phyloP scores from a whole-genome alignment of 345 rosid species.

The Eucalyptus paniculata region DNA sequence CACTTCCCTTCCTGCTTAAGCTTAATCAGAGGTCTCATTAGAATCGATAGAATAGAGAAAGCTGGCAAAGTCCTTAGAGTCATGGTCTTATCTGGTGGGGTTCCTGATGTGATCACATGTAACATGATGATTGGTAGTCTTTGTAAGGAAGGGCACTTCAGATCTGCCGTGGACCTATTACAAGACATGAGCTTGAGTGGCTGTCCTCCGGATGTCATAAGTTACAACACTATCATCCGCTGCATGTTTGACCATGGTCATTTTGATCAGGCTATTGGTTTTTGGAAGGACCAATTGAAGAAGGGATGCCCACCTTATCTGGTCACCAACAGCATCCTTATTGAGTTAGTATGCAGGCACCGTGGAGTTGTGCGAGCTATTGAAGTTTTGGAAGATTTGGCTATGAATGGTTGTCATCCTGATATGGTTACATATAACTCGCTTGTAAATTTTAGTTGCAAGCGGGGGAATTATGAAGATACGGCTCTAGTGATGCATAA shows the following conservation, averaged over 20 bases:
- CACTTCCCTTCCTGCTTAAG: conserved; percentile 54
- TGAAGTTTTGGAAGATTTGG: conserved; percentile 73
- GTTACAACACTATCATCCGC: conserved; percentile 65
- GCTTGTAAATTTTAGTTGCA: conserved; percentile 48
- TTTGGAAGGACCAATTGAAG: conserved; percentile 59
- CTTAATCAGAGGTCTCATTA: conserved; percentile 58
- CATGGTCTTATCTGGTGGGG: conserved; percentile 81
- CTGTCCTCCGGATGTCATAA: conserved; percentile 67
- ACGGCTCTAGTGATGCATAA: conserved; percentile 37
- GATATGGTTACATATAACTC: conserved; percentile 69
- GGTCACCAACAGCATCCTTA: conserved; percentile 54
- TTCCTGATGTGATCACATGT: conserved; percentile 70
- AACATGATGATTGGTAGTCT: conserved; percentile 68
- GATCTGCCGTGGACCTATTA: conserved; percentile 43
- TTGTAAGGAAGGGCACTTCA: conserved; percentile 46
- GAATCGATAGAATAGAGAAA: conserved; percentile 38
- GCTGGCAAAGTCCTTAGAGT: conserved; percentile 44
- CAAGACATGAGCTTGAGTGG: conserved; percentile 78
- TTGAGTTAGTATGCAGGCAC: conserved; percentile 68
- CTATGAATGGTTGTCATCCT: conserved; percentile 66
- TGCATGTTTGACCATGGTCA: conserved; percentile 43
- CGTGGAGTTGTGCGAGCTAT: conserved; percentile 57
- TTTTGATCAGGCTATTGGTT: conserved; percentile 46
- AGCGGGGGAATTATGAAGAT: conserved; percentile 45
- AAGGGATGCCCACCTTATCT: conserved; percentile 68